Conservation (phyloP, 805 yeast species). For the Candida adriatica region DNA sequence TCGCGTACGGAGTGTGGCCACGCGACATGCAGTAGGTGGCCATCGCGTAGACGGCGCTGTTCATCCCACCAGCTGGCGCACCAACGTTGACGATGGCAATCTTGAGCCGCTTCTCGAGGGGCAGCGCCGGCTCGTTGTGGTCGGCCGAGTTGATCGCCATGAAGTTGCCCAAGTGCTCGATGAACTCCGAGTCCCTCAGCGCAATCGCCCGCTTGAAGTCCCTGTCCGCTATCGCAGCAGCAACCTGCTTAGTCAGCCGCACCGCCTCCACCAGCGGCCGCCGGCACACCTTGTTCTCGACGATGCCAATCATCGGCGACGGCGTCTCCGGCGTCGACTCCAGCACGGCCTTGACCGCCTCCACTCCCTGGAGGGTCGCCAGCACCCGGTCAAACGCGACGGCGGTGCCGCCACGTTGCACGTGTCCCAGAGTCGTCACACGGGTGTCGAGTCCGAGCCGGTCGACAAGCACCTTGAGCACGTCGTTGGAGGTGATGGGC, state of each 20-base stretch:
- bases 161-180: slow-evolving; percentile 69
- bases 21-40: slow-evolving; percentile 70
- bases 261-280: slow-evolving; percentile 89
- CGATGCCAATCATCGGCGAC: slow-evolving; percentile 88
- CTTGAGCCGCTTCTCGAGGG: slow-evolving; percentile 54
- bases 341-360: slow-evolving; percentile 90
- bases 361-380: slow-evolving; percentile 96
- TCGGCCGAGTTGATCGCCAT: slow-evolving; percentile 63
- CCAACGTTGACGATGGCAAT: slow-evolving; percentile 90
- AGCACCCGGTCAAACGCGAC: slow-evolving; percentile 89
- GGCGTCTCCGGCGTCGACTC: slow-evolving; percentile 86
- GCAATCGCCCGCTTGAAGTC: slow-evolving; percentile 85
- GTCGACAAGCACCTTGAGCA: slow-evolving; percentile 73
- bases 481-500: slow-evolving; percentile 76
- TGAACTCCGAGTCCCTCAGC: slow-evolving; percentile 82
- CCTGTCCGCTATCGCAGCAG: slow-evolving; percentile 70
- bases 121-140: slow-evolving; percentile 55
- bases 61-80: slow-evolving; percentile 97
- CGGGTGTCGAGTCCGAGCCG: slow-evolving; percentile 84
- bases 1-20: slow-evolving; percentile 88
- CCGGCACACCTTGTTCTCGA: slow-evolving; percentile 81
- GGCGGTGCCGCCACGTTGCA: slow-evolving; percentile 98
- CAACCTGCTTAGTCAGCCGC: slow-evolving; percentile 78
- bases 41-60: slow-evolving; percentile 71
- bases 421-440: slow-evolving; percentile 93